These are phyloP conservation scores for Allium fistulosum DNA, from an alignment of 106 monocot species.

Conservation along the genomic window DNA sequence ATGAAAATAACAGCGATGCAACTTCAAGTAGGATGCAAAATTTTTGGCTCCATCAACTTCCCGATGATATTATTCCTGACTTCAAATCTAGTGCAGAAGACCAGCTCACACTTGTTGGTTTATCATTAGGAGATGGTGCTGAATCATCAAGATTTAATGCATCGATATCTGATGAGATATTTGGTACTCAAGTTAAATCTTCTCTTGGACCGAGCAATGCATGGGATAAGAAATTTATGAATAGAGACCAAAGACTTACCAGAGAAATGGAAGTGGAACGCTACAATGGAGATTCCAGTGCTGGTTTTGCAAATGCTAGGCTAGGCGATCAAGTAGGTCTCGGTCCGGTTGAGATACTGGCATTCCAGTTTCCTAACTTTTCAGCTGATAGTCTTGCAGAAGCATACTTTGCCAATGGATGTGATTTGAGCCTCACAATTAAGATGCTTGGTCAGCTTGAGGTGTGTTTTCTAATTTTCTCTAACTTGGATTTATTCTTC, in stretches of 20 bases:
- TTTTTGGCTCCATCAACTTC: conserved; percentile 7
- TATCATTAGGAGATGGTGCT: conserved; percentile 1
- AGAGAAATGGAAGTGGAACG: conserved; percentile 19
- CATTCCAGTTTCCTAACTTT: conserved; percentile 58
- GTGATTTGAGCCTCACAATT: conserved; percentile 56
- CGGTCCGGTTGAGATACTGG: conserved; percentile 45
- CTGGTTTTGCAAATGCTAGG: conserved; percentile 20
- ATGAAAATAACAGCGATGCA: conserved; percentile 8
- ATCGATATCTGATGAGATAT: neutral
- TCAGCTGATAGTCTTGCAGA: conserved; percentile 54
- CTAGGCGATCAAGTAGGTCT: conserved; percentile 15
- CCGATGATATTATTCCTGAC: conserved; percentile 13
- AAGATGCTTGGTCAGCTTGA: conserved; percentile 65
- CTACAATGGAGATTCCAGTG: conserved; percentile 28
- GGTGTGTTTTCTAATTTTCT: conserved; percentile 18
- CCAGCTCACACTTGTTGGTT: conserved; percentile 1
- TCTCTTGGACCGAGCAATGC: conserved; percentile 13
- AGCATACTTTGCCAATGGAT: conserved; percentile 52
- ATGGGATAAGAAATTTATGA: conserved; percentile 42
- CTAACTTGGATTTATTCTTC: neutral
- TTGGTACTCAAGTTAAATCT: conserved; percentile 5
- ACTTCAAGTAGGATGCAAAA: neutral
- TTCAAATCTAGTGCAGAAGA: conserved; percentile 7
- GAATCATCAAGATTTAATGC: neutral
- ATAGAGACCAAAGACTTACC: conserved; percentile 21